These are phyloP conservation scores for Volvox reticuliferus DNA, from an alignment of 139 green algal genomes.

Conservation along the genomic window DNA sequence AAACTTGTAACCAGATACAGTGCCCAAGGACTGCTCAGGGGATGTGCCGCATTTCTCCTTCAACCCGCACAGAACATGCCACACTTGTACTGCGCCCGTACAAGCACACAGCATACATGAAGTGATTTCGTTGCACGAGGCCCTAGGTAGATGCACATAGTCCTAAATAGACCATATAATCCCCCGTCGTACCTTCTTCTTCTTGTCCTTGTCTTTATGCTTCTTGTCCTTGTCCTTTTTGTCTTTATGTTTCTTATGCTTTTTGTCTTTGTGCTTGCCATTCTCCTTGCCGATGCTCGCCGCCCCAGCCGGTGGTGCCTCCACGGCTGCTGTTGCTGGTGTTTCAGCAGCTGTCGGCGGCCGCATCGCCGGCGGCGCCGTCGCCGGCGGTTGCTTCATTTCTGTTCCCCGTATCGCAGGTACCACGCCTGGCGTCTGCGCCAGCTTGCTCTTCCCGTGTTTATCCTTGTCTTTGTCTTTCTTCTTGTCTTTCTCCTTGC, in stretches of 20 bases:
- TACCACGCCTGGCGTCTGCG: not conserved
- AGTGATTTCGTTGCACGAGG: too few relatives aligned
- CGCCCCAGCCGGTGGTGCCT: not conserved
- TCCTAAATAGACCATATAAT: too few relatives aligned
- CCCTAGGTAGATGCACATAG: too few relatives aligned
- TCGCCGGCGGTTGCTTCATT: not conserved
- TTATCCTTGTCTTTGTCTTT: conserved; percentile 19
- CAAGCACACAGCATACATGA: too few relatives aligned
- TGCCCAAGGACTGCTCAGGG: too few relatives aligned
- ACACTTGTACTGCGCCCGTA: too few relatives aligned
- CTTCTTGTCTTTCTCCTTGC: conserved; percentile 24
- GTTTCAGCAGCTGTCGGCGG: not conserved
- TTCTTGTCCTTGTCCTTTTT: conserved; percentile 19
- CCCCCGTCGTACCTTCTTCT: not conserved
- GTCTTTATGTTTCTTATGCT: not conserved
- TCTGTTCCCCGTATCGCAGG: not conserved
- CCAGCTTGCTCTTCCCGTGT: not conserved
- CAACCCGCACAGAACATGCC: too few relatives aligned
- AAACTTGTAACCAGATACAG: too few relatives aligned
- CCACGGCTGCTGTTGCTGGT: not conserved
- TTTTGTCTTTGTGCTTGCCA: not conserved
- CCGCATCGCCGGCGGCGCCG: not conserved
- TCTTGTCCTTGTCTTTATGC: not conserved
- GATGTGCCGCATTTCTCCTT: too few relatives aligned
- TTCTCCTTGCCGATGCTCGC: conserved; percentile 1